These are phyloP conservation scores for Rubia tinctorum DNA, from an alignment of 305 asterid genomes.

Conservation along the genomic window DNA sequence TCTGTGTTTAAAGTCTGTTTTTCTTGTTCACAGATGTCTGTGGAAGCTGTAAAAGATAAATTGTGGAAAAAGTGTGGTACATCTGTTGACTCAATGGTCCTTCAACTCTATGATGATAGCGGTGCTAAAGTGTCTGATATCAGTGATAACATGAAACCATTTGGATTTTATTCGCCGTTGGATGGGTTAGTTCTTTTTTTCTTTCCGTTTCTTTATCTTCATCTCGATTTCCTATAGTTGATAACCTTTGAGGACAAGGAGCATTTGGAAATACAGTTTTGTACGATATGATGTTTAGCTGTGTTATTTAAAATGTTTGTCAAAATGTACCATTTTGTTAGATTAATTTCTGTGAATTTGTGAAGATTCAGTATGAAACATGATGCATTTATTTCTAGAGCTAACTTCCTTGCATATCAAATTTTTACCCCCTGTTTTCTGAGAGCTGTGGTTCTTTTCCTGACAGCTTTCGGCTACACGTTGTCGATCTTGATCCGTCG, in stretches of 20 bases:
- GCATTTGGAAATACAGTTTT: neutral
- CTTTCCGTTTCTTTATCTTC: neutral
- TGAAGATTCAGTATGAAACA: neutral
- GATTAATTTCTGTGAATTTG: neutral
- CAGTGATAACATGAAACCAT: constrained; percentile 48
- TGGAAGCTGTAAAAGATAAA: constrained; percentile 88
- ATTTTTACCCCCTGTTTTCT: neutral
- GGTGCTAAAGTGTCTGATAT: constrained; percentile 62
- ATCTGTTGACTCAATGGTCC: constrained; percentile 71
- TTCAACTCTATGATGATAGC: constrained; percentile 82
- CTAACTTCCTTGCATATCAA: neutral
- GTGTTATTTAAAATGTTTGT: neutral
- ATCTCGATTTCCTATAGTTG: constrained; percentile 1
- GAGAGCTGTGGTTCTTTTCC: constrained; percentile 7
- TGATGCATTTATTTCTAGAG: neutral
- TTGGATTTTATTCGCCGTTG: constrained; percentile 87
- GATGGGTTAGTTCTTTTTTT: constrained; percentile 55
- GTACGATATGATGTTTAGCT: too few species aligned
- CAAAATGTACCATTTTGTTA: neutral
- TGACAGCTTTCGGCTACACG: constrained; percentile 71
- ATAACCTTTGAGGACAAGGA: neutral
- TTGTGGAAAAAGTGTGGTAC: constrained; percentile 96
- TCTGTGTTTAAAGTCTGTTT: constrained; percentile 11
- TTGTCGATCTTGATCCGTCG: constrained; percentile 86
- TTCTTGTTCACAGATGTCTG: constrained; percentile 49